Evolutionary conservation across 805 yeast genomes (phyloP).

Genomic region (Candida railenensis): DNA sequence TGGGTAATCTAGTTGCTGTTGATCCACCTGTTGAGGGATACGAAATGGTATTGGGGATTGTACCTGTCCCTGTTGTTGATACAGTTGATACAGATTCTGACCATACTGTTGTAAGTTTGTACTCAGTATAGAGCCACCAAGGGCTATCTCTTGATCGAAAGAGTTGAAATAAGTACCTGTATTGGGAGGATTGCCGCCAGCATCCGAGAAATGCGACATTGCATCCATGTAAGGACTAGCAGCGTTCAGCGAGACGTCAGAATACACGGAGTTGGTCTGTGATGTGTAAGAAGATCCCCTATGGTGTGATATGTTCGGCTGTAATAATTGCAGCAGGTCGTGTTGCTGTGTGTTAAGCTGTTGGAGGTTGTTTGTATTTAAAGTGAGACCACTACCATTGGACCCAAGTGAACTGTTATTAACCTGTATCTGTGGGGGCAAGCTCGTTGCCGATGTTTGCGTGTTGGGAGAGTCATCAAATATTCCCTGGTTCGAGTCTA

Average conservation of each 20-base stretch:
- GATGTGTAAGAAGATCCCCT: neutral
- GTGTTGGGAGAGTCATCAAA: slow-evolving; percentile 1
- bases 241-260: slow-evolving; percentile 38
- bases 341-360: slow-evolving; percentile 14
- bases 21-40: neutral
- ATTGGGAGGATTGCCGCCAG: slow-evolving; percentile 9
- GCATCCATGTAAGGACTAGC: slow-evolving; percentile 39
- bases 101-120: slow-evolving; percentile 25
- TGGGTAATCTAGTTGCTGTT: neutral
- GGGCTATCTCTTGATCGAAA: slow-evolving; percentile 34
- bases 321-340: slow-evolving; percentile 6
- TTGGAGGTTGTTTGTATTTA: slow-evolving; percentile 12
- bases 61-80: neutral
- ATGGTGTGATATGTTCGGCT: neutral
- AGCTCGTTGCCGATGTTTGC: neutral
- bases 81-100: slow-evolving; percentile 1
- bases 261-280: slow-evolving; percentile 22
- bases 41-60: neutral
- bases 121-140: slow-evolving; percentile 39
- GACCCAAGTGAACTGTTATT: slow-evolving; percentile 2
- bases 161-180: slow-evolving; percentile 8
- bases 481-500: slow-evolving; percentile 1
- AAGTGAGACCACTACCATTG: neutral
- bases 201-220: slow-evolving; percentile 26
- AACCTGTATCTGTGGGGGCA: neutral